Evolutionary conservation across 192 early-diverging fungal species (phyloP), one percentile per base, ranked within the genome.

Genomic region (Coemansia sp.): DNA sequence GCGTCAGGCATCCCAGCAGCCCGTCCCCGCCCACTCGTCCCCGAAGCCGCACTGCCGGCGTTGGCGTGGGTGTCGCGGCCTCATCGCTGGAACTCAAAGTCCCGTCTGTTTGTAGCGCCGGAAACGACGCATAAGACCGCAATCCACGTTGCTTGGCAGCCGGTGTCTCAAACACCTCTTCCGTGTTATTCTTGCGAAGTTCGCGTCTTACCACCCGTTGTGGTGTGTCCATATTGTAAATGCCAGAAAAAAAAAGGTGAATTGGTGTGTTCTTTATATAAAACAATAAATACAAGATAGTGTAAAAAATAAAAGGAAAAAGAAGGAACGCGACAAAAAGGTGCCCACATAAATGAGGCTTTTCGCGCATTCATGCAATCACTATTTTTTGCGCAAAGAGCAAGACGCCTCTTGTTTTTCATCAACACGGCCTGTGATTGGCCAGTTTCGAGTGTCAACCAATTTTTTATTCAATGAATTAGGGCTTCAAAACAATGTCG

Each of bases 41-140:
- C 50, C 16, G 36, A 12, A 45, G 56, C 38, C 40, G 40, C 40
- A 17, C 40, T 42, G 47, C n/a, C 17, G 43, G 32, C 10, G 32
- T 17, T 6, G 53, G 50, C 14, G 58, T 69, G 17, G 66, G 66
- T 8, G 66, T 60, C 18, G 11, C 37, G n/a, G n/a, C 58, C 42
- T 31, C 48, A 42, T 18, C n/a, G 43, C 36, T 28, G 44, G 15
- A 26, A 26, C 14, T 37, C 31, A 8, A 38, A 6, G 31, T 32
- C 28, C 7, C 38, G 31, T 18, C 11, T 18, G 11, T 40, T 32
- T 2, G 56, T 30, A 77, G 43, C 32, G 69, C 52, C 0, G 67
- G 75, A n/a, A 77, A 71, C 43, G 75, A 71, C 23, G 59, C 43
- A 21, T 43, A 69, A 4, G 72, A 44, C n/a, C 66, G 42, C 32